Base-by-base conservation (phyloP, 306 rosid genomes). In the Castanea mollissima region DNA sequence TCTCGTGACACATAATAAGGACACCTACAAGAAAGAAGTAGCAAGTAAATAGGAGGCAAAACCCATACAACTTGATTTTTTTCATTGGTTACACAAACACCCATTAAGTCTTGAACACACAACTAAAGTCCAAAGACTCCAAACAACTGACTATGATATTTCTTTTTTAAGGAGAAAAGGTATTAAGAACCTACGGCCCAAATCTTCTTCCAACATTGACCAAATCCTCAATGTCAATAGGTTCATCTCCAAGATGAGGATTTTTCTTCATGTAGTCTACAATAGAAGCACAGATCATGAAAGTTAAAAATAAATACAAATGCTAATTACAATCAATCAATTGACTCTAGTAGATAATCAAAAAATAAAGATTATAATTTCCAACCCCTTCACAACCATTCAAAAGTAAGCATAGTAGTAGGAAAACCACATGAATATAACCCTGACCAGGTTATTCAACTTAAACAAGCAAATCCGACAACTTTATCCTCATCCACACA, bases 1-100 rank as follows among this genome's bases (percentile, higher is more conserved):
- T 92, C 97, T 79, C 96, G 90, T 35, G 99, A 88, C 78, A 94
- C 82, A 74, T 94, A 90, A 85, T 94, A 94, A 38, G 99, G 99
- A 84, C 99, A 94, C 86, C 97, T 92, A 80, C 81, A 84, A 81
- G 52, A 85, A 78, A 83, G 25, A 76, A 13, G 60, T 73, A 71
- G 59, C 51, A 79, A 57, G 58, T 78, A 65, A 86, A 78, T 20
- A 34, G 68, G 69, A 81, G 59, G 51, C 46, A 78, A 77, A 80
- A 57, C 77, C 80, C 65, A 67, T 76, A 73, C 25, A 71, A 54
- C 71, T 79, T 79, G 78, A 81, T 70, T 59, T 73, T 20, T 27
- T 62, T 62, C 27, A 27, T 62, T 5, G 6, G 71, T 67, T 67
- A 34, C 6, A 18, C 27, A 18, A 3, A 15, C 25, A 63, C 69